Evolutionary conservation across 495 filamentous ascomycete species (phyloP).

Genomic region (Cetradonia linearis): DNA sequence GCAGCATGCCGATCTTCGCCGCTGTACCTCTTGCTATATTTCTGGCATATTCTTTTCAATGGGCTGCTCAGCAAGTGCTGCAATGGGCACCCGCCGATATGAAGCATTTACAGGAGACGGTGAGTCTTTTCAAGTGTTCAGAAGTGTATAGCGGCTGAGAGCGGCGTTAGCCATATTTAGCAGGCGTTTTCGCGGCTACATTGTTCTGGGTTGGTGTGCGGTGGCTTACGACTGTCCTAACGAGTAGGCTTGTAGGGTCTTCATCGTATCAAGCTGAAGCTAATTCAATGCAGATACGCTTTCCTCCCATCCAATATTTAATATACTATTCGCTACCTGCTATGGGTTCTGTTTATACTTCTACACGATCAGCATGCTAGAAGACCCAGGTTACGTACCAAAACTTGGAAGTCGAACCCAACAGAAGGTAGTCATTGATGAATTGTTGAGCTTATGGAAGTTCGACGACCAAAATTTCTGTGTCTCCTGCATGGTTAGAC

Average conservation of each 20-base stretch:
- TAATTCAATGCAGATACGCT: constrained; percentile 48
- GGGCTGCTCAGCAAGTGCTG: constrained; percentile 62
- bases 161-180: constrained; percentile 62
- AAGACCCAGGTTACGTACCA: constrained; percentile 90
- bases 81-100: constrained; percentile 75
- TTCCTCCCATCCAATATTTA: constrained; percentile 53
- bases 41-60: constrained; percentile 64
- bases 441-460: constrained; percentile 71
- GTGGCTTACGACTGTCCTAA: constrained; percentile 65
- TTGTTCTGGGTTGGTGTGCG: constrained; percentile 72
- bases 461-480: constrained; percentile 95
- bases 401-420: constrained; percentile 79
- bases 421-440: constrained; percentile 77
- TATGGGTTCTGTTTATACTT: constrained; percentile 67
- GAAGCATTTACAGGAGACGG: constrained; percentile 78
- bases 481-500: constrained; percentile 83
- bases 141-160: constrained; percentile 2
- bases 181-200: constrained; percentile 84
- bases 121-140: constrained; percentile 34
- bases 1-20: constrained; percentile 60
- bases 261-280: constrained; percentile 13
- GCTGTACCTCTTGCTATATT: constrained; percentile 60
- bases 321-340: constrained; percentile 58
- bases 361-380: constrained; percentile 71
- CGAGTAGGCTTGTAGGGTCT: constrained; percentile 40